Evolutionary conservation across 768 basidiomycete genomes (phyloP), one percentile per base, ranked within the genome.

Genomic region (Amanita pallidorosea): DNA sequence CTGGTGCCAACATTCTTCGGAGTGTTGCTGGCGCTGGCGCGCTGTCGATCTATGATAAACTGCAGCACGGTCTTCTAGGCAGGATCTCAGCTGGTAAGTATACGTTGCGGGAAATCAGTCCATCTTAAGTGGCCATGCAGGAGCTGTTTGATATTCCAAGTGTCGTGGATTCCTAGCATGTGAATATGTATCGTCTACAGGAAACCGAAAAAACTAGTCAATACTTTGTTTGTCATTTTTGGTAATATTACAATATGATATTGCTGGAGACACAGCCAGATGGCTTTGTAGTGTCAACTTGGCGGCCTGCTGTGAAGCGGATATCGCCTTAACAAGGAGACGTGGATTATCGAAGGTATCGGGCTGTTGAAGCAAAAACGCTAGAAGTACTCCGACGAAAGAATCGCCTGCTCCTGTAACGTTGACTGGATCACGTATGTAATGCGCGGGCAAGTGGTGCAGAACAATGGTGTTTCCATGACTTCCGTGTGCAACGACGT

Each of bases 391-490:
- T 5, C 93, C 94, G 1, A 88, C 92, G 22, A 96, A 76, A 3
- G 88, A 84, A 66, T 97, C 94, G 0, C 94, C 94, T 1, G 89
- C 93, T 1, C 95, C 95, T 0, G 94, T 97, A 7, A 90, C 88
- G 56, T 84, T 93, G 18, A 83, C 66, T 5, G 79, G 57, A 3
- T 53, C 59, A 8, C 76, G 65, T 13, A 69, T 54, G 1, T 64
- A 60, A 15, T 75, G 57, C 7, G 88, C 72, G 9, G 88, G 79
- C 62, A 85, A 91, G 61, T 93, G 86, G 37, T 81, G 80, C 27
- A 94, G 43, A 5, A 88, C 73, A 7, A 90, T 60, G 4, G 75
- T 65, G 51, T 78, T 75, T 7, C 63, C 62, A 13, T 70, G 62
- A 20, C 65, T 65, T 7, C 77, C 78, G 23, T 67, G 74, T 18